Base-by-base conservation (phyloP, 2,329 filamentous ascomycete species). In the Sphaerulina vaccinii region DNA sequence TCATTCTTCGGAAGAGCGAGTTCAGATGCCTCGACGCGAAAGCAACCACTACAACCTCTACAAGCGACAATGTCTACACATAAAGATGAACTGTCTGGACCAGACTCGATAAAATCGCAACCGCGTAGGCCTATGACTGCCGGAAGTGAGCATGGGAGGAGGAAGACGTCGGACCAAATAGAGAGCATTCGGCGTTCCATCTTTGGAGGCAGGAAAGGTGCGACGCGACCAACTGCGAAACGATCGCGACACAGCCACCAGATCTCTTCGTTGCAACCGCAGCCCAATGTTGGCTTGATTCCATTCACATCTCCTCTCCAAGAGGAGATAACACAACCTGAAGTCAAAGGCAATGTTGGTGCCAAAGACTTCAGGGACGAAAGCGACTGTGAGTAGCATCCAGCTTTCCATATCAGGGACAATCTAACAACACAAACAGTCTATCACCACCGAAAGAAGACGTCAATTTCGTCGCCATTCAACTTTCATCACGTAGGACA, bases 401-500 rank as follows among this genome's bases (percentile, higher is more conserved):
- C 36, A 8, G 11, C 18, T 22, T 5, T 13, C 7, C n/a, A 13
- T 16, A 4, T 8, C 7, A 27, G 3, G 19, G 29, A 18, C 33
- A 11, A 21, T n/a, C 45, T 48, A 38, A 48, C 35, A 2, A 21
- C 16, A 15, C 5, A 21, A 6, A 6, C 18, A 67, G 66, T 61
- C 46, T 63, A 65, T 45, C 60, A 58, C 9, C 58, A 67, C 42
- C 56, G 64, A 10, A 65, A 60, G 47, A 80, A 79, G 64, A 69
- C 68, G 36, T 70, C 71, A 51, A 85, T 85, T 46, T 85, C 82
- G 0, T 76, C 76, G 51, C 82, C 82, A 1, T 85, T 82, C 66
- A 79, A 83, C 60, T 85, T 85, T 62, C 80, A 84, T 56, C 82
- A 85, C 61, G 67, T 85, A 46, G 80, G 80, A 29, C 81, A 85